These are phyloP conservation scores for Cladosporium sp. DNA, from an alignment of 2,329 filamentous ascomycete genomes.

Conservation along the genomic window DNA sequence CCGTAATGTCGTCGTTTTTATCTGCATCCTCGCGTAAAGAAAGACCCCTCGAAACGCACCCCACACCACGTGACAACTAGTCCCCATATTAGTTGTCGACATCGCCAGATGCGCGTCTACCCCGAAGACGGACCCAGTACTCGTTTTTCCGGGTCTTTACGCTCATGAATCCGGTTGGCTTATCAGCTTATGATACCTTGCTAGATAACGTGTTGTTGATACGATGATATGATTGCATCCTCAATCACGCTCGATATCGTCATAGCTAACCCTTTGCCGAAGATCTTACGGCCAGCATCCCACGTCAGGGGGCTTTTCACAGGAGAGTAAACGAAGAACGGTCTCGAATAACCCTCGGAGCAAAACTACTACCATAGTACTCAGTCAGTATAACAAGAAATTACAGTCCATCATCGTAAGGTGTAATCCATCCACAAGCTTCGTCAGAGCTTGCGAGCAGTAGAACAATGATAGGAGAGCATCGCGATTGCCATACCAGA, in stretches of 20 bases:
- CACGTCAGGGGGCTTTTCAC: no score
- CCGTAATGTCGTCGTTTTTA: constrained; percentile 11
- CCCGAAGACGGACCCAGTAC: background rate
- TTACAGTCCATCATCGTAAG: no score
- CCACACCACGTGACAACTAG: constrained; percentile 4
- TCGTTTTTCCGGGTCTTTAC: background rate
- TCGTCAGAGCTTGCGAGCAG: background rate
- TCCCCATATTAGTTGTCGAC: background rate
- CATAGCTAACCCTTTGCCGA: background rate
- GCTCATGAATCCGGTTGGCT: background rate
- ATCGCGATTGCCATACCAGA: background rate
- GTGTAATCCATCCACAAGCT: no score
- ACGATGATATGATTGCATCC: background rate
- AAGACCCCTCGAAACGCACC: constrained; percentile 12
- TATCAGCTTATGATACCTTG: background rate
- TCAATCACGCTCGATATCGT: background rate
- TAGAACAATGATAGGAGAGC: background rate
- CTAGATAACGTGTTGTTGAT: background rate
- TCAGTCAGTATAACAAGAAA: no score
- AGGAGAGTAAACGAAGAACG: no score
- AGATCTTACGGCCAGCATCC: background rate
- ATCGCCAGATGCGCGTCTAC: background rate
- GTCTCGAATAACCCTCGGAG: background rate
- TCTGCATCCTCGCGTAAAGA: background rate
- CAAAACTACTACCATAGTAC: background rate